Conservation (phyloP, 2,329 filamentous ascomycete species). For the Talaromyces sp. region DNA sequence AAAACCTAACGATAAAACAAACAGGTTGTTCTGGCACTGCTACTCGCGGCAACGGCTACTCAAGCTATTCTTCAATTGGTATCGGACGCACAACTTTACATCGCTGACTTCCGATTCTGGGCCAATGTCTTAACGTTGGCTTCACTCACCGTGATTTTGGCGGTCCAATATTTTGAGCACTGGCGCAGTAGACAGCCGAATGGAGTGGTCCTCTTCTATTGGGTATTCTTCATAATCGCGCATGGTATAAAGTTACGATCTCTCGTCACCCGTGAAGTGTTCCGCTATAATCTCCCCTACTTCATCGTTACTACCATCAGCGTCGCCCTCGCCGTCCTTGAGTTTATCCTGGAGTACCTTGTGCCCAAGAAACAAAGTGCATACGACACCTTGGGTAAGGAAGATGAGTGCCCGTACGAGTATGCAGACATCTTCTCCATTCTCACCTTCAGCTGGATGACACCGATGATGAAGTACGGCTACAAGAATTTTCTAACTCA, state of each 20-base stretch:
- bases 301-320: slow-evolving; percentile 73
- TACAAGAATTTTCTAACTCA: slow-evolving; percentile 91
- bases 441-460: slow-evolving; percentile 98
- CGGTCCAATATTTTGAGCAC: slow-evolving; percentile 83
- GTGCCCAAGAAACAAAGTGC: slow-evolving; percentile 72
- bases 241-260: slow-evolving; percentile 82
- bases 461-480: slow-evolving; percentile 90
- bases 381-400: slow-evolving; percentile 63
- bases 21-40: slow-evolving; percentile 60
- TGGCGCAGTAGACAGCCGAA: slow-evolving; percentile 78
- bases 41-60: slow-evolving; percentile 64
- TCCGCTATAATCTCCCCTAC: slow-evolving; percentile 63
- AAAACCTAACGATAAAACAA: slow-evolving; percentile 9
- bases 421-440: slow-evolving; percentile 92
- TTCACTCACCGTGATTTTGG: slow-evolving; percentile 70
- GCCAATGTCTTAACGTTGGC: slow-evolving; percentile 67
- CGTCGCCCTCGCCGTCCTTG: slow-evolving; percentile 63
- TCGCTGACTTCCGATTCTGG: slow-evolving; percentile 80
- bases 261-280: slow-evolving; percentile 71
- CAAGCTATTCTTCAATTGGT: slow-evolving; percentile 75
- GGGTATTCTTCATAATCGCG: slow-evolving; percentile 77
- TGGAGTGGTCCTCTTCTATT: slow-evolving; percentile 85
- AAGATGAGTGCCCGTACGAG: slow-evolving; percentile 69
- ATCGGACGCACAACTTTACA: slow-evolving; percentile 66
- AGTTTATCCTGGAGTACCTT: slow-evolving; percentile 79